Conservation (phyloP, 257 asterid species). For the Penstemon davidsonii region DNA sequence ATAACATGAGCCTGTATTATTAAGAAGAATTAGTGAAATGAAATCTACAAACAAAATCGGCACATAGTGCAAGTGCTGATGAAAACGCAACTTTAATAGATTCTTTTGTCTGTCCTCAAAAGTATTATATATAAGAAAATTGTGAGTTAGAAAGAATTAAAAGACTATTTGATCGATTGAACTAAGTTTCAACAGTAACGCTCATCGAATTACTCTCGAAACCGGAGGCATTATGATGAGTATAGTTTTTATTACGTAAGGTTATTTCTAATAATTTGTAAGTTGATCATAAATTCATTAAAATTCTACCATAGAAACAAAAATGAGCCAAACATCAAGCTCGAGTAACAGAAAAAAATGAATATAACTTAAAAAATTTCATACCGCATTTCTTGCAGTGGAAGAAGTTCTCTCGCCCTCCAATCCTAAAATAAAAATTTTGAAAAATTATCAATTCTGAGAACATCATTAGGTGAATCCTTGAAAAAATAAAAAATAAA, state of each 20-base stretch:
- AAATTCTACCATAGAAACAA: not conserved
- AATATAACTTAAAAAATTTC: constrained; percentile 9
- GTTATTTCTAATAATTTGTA: no score
- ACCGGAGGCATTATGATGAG: no score
- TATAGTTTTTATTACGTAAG: no score
- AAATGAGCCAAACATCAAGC: not conserved
- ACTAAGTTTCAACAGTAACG: no score
- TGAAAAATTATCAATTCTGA: not conserved
- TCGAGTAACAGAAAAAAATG: not conserved
- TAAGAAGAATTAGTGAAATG: constrained; percentile 6
- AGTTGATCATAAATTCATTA: no score
- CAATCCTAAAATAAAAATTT: constrained; percentile 47
- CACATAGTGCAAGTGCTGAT: no score
- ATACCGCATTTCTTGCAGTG: constrained; percentile 95
- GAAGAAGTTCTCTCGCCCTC: constrained; percentile 84
- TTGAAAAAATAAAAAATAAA: not conserved
- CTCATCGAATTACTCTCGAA: no score
- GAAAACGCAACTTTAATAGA: no score
- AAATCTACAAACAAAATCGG: not conserved
- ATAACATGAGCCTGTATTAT: constrained; percentile 73
- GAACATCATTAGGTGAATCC: not conserved
- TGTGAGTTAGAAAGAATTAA: no score
- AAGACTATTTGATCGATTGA: no score
- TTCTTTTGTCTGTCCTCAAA: no score
- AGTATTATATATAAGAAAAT: no score